Evolutionary conservation across 208 protist genomes (phyloP).

Genomic region (Trypanosoma conorhini): DNA sequence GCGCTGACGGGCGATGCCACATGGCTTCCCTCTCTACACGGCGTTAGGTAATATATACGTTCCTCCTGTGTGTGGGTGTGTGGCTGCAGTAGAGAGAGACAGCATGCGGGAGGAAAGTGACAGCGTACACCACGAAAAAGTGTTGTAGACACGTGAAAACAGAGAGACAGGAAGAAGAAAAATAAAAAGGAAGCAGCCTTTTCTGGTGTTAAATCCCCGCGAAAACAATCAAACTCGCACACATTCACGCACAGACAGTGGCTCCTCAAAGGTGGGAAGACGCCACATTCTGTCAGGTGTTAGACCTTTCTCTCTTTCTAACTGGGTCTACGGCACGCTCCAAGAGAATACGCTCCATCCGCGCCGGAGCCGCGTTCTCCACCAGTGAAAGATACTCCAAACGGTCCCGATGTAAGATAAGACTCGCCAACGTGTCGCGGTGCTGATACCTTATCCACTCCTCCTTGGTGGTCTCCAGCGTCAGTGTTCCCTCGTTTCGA

Average conservation of each 20-base stretch:
- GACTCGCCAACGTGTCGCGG: slow-evolving; percentile 81
- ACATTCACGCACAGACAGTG: background rate
- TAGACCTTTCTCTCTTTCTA: slow-evolving; percentile 36
- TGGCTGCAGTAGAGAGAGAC: background rate
- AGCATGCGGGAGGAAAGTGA: slow-evolving; percentile 5
- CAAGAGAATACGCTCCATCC: slow-evolving; percentile 77
- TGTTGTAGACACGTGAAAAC: background rate
- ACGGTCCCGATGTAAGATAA: slow-evolving; percentile 71
- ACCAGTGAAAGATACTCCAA: slow-evolving; percentile 71
- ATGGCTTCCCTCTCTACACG: background rate
- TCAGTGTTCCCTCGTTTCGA: slow-evolving; percentile 83
- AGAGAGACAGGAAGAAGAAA: slow-evolving; percentile 5
- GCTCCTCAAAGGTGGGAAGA: background rate
- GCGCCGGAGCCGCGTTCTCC: slow-evolving; percentile 75
- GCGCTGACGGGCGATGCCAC: background rate
- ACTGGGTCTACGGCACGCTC: slow-evolving; percentile 75
- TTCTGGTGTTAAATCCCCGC: background rate
- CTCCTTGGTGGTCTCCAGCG: slow-evolving; percentile 74
- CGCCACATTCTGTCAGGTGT: slow-evolving; percentile 11
- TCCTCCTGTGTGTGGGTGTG: background rate
- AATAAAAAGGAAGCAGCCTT: background rate
- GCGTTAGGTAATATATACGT: background rate
- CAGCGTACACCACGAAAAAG: background rate
- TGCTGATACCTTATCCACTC: slow-evolving; percentile 90
- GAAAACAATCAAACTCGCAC: background rate